Evolutionary conservation across 352 stramenopile species (phyloP).

Genomic region (Phytophthora ohioensis): DNA sequence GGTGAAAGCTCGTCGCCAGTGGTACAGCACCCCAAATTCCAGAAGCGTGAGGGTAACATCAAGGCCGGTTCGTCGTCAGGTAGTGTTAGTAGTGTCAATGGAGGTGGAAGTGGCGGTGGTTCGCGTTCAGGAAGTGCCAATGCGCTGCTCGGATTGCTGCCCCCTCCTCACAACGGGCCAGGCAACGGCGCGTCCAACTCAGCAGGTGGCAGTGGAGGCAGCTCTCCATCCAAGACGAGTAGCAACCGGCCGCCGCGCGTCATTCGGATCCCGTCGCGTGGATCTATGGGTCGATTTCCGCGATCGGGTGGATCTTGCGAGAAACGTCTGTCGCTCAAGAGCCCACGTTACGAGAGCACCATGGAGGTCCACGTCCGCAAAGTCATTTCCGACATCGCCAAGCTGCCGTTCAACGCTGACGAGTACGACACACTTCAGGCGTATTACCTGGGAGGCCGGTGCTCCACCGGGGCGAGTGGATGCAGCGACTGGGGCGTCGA

Average conservation of each 20-base stretch:
- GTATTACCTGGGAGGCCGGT: slow-evolving; percentile 67
- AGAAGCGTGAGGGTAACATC: slow-evolving; percentile 55
- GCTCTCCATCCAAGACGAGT: slow-evolving; percentile 47
- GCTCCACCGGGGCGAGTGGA: slow-evolving; percentile 44
- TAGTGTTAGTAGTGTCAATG: slow-evolving; percentile 50
- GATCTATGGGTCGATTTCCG: slow-evolving; percentile 49
- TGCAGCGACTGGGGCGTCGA: slow-evolving; percentile 32
- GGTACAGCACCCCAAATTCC: slow-evolving; percentile 57
- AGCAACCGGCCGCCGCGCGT: slow-evolving; percentile 52
- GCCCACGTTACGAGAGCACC: slow-evolving; percentile 72
- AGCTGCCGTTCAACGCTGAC: slow-evolving; percentile 72
- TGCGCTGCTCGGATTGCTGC: slow-evolving; percentile 46
- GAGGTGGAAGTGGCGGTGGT: slow-evolving; percentile 37
- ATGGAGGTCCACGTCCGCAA: slow-evolving; percentile 81
- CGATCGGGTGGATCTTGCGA: slow-evolving; percentile 42
- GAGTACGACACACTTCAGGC: slow-evolving; percentile 66
- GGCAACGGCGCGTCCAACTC: slow-evolving; percentile 27
- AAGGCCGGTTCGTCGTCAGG: slow-evolving; percentile 59
- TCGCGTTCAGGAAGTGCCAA: slow-evolving; percentile 50
- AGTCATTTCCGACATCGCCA: slow-evolving; percentile 68
- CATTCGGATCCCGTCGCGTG: slow-evolving; percentile 56
- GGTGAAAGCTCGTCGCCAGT: slow-evolving; percentile 36
- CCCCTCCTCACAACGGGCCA: slow-evolving; percentile 45
- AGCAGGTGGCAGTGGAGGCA: slow-evolving; percentile 31
- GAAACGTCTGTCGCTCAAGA: slow-evolving; percentile 70